Evolutionary conservation across 495 filamentous ascomycete genomes (phyloP), one percentile per base, ranked within the genome.

Genomic region (Daldinia grandis): DNA sequence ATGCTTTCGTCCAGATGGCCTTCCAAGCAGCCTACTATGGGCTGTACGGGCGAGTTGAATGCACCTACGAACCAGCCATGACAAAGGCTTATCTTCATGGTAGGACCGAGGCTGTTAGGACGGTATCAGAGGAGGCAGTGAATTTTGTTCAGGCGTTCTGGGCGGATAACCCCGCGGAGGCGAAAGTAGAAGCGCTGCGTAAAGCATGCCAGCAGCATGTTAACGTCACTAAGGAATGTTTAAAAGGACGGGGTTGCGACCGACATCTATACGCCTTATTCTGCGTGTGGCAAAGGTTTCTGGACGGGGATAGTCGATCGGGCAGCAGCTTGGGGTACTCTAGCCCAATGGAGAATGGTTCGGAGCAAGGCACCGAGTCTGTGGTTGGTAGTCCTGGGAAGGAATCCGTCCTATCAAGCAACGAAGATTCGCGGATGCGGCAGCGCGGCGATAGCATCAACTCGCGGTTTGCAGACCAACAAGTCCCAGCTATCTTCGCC

Each of bases 21-120:
- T 98, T 97, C 83, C 95, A 99, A 79, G 95, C 95, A 28, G 95
- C 96, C 14, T 98, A 99, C 82, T 99, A 98, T 74, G 95, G 96
- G 30, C 88, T 99, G 33, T 99, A 99, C 72, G 95, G 95, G 5
- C 88, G 93, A 4, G 85, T 97, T 5, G 95, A 98, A 79, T 96
- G 92, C 76, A 95, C 92, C 2, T 99, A 99, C 78, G 95, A 99
- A 79, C 96, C 95, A 15, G 94, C 95, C 28, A 99, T 99, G 95
- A 99, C 95, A 15, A 99, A 99, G 80, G 79, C 88, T 58, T 99
- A 88, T 79, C 87, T 96, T 35, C 95, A 98, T 72, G 95, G 95
- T 10, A 90, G 95, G 24, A 99, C 95, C 1, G 95, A 99, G 81
- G 95, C 95, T 8, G 90, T 99, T 62, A 88, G 95, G 25, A 88